Evolutionary conservation across 2,329 filamentous ascomycete genomes (phyloP).

Genomic region (Plectosphaerella plurivora): DNA sequence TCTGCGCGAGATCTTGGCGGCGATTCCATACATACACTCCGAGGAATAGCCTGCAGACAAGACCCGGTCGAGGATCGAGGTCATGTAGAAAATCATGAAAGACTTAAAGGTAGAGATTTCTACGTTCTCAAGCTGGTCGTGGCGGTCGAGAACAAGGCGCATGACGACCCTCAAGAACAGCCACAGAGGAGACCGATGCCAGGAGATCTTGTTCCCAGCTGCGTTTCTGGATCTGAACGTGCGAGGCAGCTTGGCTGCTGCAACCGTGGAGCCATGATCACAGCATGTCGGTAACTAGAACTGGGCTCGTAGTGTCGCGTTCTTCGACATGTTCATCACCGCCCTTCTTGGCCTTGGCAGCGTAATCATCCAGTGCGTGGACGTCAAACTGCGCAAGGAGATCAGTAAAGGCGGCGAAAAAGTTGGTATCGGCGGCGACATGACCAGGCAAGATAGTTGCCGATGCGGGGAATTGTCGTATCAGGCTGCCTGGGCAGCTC

Average conservation of each 20-base stretch:
- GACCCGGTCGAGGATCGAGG: background rate
- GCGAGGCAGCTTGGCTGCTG: background rate
- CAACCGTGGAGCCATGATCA: background rate
- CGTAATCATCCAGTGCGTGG: background rate
- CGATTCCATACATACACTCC: background rate
- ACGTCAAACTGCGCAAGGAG: background rate
- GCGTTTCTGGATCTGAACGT: background rate
- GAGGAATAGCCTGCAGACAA: background rate
- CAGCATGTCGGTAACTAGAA: background rate
- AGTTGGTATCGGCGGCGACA: background rate
- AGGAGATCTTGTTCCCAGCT: background rate
- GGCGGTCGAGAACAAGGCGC: background rate
- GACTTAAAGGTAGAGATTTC: background rate
- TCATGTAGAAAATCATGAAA: background rate
- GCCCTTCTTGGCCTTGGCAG: background rate
- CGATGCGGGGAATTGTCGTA: background rate
- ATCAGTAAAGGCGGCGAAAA: background rate
- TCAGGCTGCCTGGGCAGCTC: background rate
- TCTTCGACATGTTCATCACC: background rate
- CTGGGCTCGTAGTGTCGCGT: background rate
- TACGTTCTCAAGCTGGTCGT: background rate
- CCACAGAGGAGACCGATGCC: background rate
- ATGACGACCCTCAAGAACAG: background rate
- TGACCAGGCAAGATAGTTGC: background rate
- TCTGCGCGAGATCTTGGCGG: background rate